Evolutionary conservation across 1,139 yeast genomes (phyloP), one percentile per base, ranked within the genome.

Genomic region (Arxiozyma telluris): DNA sequence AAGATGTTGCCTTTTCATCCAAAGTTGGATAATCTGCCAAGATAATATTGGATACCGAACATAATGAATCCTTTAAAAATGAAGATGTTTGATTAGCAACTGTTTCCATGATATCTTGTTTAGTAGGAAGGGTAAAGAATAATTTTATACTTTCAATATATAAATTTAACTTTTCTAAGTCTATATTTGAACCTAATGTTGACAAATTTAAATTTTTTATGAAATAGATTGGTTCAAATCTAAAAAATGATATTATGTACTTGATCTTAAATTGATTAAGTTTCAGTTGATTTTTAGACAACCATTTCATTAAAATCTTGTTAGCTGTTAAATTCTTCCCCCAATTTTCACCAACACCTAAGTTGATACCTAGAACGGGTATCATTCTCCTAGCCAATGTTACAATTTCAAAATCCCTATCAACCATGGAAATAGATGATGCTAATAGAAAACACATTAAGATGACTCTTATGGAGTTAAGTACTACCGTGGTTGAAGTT

Each of bases 141-240:
- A 65, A 53, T 50, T 64, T 58, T 41, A 64, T 61, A 21, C 68
- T 67, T 53, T 65, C 70, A 3, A 67, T 63, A 49, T 64, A 60
- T 25, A 66, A 55, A 47, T 60, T 56, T 22, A 64, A 47, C 46
- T 57, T 61, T 42, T 55, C 54, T 17, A 63, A 51, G 42, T 63
- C 63, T 4, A 54, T 46, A 4, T 58, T 51, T 22, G 50, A 45
- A 12, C 59, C 42, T 9, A 57, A 54, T n/a, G 57, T 55, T 25
- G 59, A 54, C n/a, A 60, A 47, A 23, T 54, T 55, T 44, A 63
- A 43, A 42, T 56, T 57, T 34, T 49, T 39, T 15, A 64, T 51
- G 46, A 66, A 66, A 9, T 54, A 42, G n/a, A 50, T 54, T 20
- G 60, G 63, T 34, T 63, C 65, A 23, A 66, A 50, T 44, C 61